These are phyloP conservation scores for Oryza glumipatula DNA, from an alignment of 176 grass and related monocot species.

Conservation along the genomic window DNA sequence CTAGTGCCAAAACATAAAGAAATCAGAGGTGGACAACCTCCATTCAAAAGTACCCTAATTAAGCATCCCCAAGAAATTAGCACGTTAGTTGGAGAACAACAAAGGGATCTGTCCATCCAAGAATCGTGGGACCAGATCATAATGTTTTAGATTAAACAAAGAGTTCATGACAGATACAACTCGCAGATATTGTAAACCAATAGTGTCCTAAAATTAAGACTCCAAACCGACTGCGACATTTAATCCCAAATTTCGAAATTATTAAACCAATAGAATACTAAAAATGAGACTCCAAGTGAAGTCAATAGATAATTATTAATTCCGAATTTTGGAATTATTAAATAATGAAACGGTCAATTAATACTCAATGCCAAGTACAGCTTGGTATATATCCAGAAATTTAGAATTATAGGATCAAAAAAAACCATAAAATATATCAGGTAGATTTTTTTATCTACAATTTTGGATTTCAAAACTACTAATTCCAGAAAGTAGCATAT, in stretches of 20 bases:
- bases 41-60: constrained; percentile 7
- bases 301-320: not conserved
- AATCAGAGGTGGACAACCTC: constrained; percentile 24
- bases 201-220: not conserved
- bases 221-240: not conserved
- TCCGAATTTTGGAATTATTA: not conserved
- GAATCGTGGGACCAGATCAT: not conserved
- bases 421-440: not conserved
- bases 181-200: not conserved
- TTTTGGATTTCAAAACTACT: not conserved
- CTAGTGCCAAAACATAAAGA: not conserved
- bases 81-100: not conserved
- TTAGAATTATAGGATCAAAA: not conserved
- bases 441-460: not conserved
- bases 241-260: not conserved
- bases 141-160: not conserved
- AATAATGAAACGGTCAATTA: not conserved
- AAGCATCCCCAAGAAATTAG: not conserved
- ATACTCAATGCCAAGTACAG: not conserved
- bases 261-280: not conserved
- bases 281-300: not conserved
- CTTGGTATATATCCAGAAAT: not conserved
- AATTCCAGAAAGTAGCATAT: not conserved
- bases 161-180: not conserved
- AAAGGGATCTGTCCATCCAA: not conserved